Base-by-base conservation (phyloP, 2,329 filamentous ascomycete species). In the Byssochlamys sp. region DNA sequence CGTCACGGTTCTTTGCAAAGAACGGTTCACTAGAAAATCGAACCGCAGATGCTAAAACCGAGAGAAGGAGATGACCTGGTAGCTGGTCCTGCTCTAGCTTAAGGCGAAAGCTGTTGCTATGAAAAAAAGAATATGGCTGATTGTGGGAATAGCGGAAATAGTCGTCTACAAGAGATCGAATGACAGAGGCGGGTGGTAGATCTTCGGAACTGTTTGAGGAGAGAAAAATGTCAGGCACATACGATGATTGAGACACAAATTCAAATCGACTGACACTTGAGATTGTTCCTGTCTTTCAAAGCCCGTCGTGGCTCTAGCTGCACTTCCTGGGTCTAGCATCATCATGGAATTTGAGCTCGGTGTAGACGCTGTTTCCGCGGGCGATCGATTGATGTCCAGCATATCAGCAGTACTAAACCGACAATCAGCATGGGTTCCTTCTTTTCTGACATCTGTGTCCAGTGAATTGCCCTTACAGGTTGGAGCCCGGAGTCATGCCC, bases 41-140 rank as follows among this genome's bases (percentile, higher is more conserved):
- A 4, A 71, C 62, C 0, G 71, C 66, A 1, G 66, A 66, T 4
- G 71, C 69, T 1, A 71, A 57, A 1, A 74, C 59, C 2, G 71
- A 69, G 4, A 71, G 61, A 1, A 71, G 29, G 14, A 75, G 57
- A 35, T 69, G 69, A 11, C 62, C 58, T 3, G 72, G 71, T 0
- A 73, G 28, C 5, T 27, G n/a, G 2, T 62, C 61, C 7, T 61
- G 57, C 5, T 66, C 60, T 1, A 73, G 57, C 26, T 61, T 61
- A 19, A 63, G 60, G 4, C 71, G 66, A 55, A 75, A 75, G 1
- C 58, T 65, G 0, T 45, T 51, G 54, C 74, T 71, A 28, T 73
- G 70, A 57, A 75, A 73, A 56, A 69, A 73, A 0, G 65, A 69
- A 58, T 75, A 75, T 0, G 73, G 73, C 31, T 74, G 70, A 35